phyloP scores from a whole-genome alignment of 139 green algal species.

The Auxenochlorella pyrenoidosa region DNA sequence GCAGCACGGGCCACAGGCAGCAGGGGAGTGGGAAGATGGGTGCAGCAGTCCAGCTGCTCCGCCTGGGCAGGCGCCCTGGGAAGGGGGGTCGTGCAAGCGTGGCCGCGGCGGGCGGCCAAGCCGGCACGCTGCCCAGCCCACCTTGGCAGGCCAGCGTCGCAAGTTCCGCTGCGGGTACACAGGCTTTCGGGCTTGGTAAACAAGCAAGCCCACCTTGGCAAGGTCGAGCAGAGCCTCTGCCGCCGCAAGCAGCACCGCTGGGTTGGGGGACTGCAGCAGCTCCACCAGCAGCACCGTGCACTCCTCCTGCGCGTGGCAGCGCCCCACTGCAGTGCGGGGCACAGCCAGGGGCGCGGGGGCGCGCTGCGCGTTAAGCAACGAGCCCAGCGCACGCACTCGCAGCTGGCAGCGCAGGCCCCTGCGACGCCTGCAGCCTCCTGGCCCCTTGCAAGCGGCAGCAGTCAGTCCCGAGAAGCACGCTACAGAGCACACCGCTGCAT shows the following conservation, averaged over 20 bases:
- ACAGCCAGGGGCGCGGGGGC: no score
- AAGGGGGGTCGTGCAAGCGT: background rate
- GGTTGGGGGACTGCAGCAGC: slow-evolving; percentile 18
- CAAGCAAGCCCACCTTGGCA: slow-evolving; percentile 29
- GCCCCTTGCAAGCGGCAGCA: background rate
- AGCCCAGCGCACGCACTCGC: background rate
- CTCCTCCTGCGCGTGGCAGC: slow-evolving; percentile 29
- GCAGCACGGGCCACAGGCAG: background rate
- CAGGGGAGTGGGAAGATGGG: background rate
- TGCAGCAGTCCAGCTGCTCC: background rate
- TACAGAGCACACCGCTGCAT: no score
- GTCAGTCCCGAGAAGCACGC: no score
- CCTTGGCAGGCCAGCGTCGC: no score
- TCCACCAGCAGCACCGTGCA: slow-evolving; percentile 31
- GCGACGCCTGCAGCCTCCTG: no score
- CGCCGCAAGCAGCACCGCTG: slow-evolving; percentile 30
- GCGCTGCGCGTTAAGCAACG: no score
- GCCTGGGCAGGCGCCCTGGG: no score
- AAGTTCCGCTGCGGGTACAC: background rate
- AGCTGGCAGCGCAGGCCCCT: no score
- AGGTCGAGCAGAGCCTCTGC: slow-evolving; percentile 36
- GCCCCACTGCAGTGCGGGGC: background rate
- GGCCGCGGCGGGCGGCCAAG: background rate
- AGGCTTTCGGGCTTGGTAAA: background rate
- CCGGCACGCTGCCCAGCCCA: no score